Evolutionary conservation across 2,329 filamentous ascomycete species (phyloP), one percentile per base, ranked within the genome.

Genomic region (Alternaria sp.): DNA sequence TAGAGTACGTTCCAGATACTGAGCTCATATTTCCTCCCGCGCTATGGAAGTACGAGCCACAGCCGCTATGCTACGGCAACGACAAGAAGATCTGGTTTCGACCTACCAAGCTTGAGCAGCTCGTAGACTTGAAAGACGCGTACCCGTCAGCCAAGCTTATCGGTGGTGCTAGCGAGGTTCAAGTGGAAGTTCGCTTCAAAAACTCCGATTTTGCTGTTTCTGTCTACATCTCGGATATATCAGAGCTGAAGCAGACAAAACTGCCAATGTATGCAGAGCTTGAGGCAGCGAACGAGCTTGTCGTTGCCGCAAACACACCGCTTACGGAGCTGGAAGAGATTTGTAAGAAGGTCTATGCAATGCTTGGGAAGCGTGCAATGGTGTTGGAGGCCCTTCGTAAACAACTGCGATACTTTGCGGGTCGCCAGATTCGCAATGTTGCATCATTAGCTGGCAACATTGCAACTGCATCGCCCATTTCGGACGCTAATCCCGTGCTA

Each of bases 161-260:
- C 53, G 94, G 93, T 44, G 94, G 94, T 62, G 96, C 93, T 73
- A 96, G 93, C 12, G 94, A 98, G 79, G 97, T 94, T 0, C 94
- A 98, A 79, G 97, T 98, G 56, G 94, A 98, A 78, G 91, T 96
- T 79, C 96, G 96, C 76, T 98, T 98, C 86, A 98, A 98, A 81
- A 92, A 91, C 3, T 87, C 96, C 78, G 87, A 93, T 68, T 98
- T 97, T 73, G 89, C 91, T 1, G 88, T 93, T 1, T 97, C 93
- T 0, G 91, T 98, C 0, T 98, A 91, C 68, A 90, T 97, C 7
- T 93, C 94, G 2, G 94, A 98, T 73, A 96, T 98, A 60, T 83
- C 91, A 2, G 94, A 97, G 78, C 81, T 98, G 60, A 87, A 91
- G 88, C 91, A 36, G 85, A 92, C 70, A 75, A 69, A 59, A 20